Percentiles rank a stretch among this genome's conserved stretches.
Evolutionary conservation across 2,329 filamentous ascomycete species (phyloP).

Genomic region (Botrytis hyacinthi): DNA sequence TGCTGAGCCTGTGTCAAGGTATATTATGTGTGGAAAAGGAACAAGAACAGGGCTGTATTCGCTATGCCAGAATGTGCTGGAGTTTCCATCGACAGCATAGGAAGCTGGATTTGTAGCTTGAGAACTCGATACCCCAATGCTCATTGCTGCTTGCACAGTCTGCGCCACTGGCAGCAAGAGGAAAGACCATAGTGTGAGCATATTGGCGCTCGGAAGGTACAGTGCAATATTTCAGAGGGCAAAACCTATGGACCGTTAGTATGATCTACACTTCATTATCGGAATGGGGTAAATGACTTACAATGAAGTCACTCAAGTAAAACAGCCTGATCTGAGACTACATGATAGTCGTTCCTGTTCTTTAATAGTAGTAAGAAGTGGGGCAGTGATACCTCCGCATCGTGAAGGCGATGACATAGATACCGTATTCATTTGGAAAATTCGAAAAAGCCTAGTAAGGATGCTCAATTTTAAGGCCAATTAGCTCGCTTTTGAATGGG

Average conservation of each 20-base stretch:
- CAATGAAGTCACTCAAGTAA: neutral
- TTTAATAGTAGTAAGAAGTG: neutral
- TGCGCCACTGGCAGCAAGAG: neutral
- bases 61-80: slow-evolving; percentile 40
- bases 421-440: too few relatives aligned
- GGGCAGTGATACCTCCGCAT: neutral
- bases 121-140: neutral
- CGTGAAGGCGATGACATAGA: neutral
- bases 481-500: too few relatives aligned
- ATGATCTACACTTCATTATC: neutral
- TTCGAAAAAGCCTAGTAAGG: too few relatives aligned
- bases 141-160: neutral
- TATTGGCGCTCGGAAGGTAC: neutral
- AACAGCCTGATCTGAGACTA: neutral
- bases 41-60: slow-evolving; percentile 31
- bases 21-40: slow-evolving; percentile 37
- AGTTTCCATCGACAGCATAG: slow-evolving; percentile 39
- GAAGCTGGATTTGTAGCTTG: neutral
- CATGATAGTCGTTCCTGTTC: neutral
- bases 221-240: neutral
- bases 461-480: too few relatives aligned
- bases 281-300: neutral
- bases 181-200: neutral
- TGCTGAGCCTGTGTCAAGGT: slow-evolving; percentile 39
- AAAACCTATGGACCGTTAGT: neutral